A percentile compares a stretch with the other conserved stretches of the same genome.
phyloP scores from a whole-genome alignment of 192 early-diverging fungal species.

The Gorgonomyces haynaldii region DNA sequence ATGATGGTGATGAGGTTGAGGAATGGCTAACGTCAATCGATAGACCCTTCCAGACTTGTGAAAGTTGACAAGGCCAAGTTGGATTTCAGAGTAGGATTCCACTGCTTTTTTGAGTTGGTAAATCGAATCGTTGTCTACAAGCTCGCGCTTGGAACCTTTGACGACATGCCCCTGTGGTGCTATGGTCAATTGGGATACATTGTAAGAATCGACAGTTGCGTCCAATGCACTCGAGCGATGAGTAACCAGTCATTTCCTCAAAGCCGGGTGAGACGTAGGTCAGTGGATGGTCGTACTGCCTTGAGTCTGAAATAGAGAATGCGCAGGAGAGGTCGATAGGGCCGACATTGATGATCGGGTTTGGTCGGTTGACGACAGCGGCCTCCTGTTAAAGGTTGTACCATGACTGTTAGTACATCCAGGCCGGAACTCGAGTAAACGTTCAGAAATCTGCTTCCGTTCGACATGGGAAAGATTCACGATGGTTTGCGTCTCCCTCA shows the following conservation, averaged over 20 bases:
- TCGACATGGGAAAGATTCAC: too few species aligned
- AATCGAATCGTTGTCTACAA: slow-evolving; percentile 44
- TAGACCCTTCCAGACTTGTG: slow-evolving; percentile 46
- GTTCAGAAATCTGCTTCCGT: too few species aligned
- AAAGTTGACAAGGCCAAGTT: slow-evolving; percentile 53
- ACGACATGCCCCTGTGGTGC: slow-evolving; percentile 36
- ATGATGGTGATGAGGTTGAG: slow-evolving; percentile 54
- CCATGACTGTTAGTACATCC: too few species aligned
- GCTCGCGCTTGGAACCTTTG: slow-evolving; percentile 33
- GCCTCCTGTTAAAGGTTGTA: too few species aligned
- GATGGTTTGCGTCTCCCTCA: too few species aligned
- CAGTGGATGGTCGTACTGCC: slow-evolving; percentile 38
- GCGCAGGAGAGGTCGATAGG: slow-evolving; percentile 51
- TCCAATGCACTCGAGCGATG: slow-evolving; percentile 25
- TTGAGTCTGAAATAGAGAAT: slow-evolving; percentile 46
- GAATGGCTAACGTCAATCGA: slow-evolving; percentile 30
- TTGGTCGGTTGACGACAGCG: too few species aligned
- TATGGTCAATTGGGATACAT: slow-evolving; percentile 10
- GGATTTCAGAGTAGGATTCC: slow-evolving; percentile 36
- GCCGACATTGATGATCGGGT: too few species aligned
- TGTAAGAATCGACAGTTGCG: slow-evolving; percentile 41
- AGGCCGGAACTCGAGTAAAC: too few species aligned
- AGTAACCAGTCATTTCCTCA: slow-evolving; percentile 46
- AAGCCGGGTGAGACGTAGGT: slow-evolving; percentile 45
- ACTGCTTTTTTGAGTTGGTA: slow-evolving; percentile 40